Base-by-base conservation (phyloP, 768 basidiomycete species). In the Pulveroboletus sp. region DNA sequence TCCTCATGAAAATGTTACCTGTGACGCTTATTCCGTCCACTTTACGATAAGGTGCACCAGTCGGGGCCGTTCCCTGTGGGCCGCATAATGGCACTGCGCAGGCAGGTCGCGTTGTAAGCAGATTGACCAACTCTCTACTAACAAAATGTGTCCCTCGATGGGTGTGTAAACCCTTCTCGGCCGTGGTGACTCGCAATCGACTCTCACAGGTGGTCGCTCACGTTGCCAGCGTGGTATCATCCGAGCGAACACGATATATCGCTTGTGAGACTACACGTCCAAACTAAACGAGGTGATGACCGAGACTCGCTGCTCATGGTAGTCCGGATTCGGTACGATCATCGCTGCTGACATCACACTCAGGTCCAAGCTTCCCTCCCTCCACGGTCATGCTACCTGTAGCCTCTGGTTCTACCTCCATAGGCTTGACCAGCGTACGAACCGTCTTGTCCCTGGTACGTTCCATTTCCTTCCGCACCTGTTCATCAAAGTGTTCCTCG, bases 401-500 rank as follows among this genome's bases (percentile, higher is more conserved):
- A 11, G 44, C 45, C 24, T 24, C 26, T 17, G 58, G 59, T 31
- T 55, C 53, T 14, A 46, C 50, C 37, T 53, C 32, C 35, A 55
- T 36, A 21, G 46, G 50, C 13, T 35, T 40, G 43, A 47, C 51
- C 30, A 53, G 35, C 3, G 32, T 37, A 18, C 43, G 47, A 50
- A 47, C 33, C 5, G 33, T 41, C 48, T 51, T 44, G 47, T 58
- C 56, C 48, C 53, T 52, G 24, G 63, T 59, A 13, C 57, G 53
- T 33, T 64, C 63, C 49, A 54, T 57, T 39, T 55, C 55, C 36
- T 21, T 52, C 30, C 48, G 42, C 27, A 55, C 47, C 27, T 53
- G 49, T 18, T 43, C 50, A 24, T 63, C 58, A 38, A 62, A 62
- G 21, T 43, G 49, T 42, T 56, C 52, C 2, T 57, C 58, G 35